Evolutionary conservation across 129 eudicot genomes (phyloP).

Genomic region (Tagetes patula): DNA sequence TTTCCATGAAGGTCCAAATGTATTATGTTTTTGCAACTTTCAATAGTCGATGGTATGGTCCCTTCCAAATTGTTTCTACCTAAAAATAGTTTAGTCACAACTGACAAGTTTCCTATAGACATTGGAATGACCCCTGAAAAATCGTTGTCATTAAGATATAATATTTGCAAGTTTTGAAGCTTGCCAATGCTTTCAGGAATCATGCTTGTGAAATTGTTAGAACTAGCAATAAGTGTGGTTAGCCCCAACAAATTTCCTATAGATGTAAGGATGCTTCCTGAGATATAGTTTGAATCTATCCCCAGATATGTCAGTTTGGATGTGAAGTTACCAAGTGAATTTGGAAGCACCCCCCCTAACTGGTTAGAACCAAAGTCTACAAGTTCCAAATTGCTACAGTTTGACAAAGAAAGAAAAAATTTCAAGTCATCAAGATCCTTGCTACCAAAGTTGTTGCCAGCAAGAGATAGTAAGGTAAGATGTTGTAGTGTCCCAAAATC

Average conservation of each 20-base stretch:
- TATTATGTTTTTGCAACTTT: slow-evolving; percentile 15
- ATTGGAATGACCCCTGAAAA: slow-evolving; percentile 14
- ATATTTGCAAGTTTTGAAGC: background rate
- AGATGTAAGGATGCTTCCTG: no score
- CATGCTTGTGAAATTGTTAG: slow-evolving; percentile 6
- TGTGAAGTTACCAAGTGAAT: no score
- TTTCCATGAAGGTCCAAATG: background rate
- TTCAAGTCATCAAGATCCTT: no score
- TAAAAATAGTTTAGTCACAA: background rate
- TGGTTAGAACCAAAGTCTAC: no score
- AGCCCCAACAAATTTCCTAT: background rate
- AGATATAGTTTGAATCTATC: no score
- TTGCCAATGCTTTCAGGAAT: slow-evolving; percentile 18
- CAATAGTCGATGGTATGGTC: slow-evolving; percentile 25
- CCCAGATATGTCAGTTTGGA: no score
- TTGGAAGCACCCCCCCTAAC: no score
- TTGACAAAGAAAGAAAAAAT: no score
- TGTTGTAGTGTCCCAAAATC: no score
- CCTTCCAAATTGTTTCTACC: slow-evolving; percentile 19
- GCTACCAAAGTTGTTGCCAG: no score
- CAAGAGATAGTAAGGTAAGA: no score
- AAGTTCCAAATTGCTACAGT: no score
- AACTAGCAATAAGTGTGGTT: background rate
- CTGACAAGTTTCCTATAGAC: background rate
- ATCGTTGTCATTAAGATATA: background rate